A percentile compares a stretch with the other conserved stretches of the same genome.
These are phyloP conservation scores for Galerina marginata DNA, from an alignment of 768 basidiomycete species.

Conservation along the genomic window DNA sequence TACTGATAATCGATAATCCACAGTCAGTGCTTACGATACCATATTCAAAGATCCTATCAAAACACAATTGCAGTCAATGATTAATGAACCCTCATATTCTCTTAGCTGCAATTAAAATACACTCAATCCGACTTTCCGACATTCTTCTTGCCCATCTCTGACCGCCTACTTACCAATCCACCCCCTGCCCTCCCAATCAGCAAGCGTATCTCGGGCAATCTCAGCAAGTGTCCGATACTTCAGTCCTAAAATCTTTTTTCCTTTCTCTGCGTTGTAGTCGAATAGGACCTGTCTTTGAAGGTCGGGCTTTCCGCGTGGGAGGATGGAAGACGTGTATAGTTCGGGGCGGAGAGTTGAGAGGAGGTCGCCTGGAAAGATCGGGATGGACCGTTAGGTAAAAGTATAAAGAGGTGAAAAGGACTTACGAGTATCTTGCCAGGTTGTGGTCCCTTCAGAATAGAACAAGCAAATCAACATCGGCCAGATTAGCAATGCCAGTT, in stretches of 20 bases:
- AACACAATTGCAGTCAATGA: too few relatives aligned
- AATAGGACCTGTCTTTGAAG: not conserved
- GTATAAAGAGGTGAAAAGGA: not conserved
- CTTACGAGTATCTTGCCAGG: not conserved
- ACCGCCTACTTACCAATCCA: not conserved
- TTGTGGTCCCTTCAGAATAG: not conserved
- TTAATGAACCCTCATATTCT: too few relatives aligned
- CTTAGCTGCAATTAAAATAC: too few relatives aligned
- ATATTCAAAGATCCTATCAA: too few relatives aligned
- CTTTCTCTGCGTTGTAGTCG: not conserved
- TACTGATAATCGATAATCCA: too few relatives aligned
- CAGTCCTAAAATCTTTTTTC: not conserved
- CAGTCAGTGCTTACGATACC: too few relatives aligned
- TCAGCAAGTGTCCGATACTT: not conserved
- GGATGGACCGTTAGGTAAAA: not conserved
- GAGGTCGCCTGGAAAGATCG: not conserved
- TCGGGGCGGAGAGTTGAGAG: constrained; percentile 3
- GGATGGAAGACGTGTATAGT: not conserved
- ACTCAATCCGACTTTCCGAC: too few relatives aligned
- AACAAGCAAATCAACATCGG: not conserved
- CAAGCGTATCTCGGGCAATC: not conserved
- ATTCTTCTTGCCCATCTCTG: too few relatives aligned
- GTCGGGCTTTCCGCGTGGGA: constrained; percentile 9
- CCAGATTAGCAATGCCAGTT: too few relatives aligned
- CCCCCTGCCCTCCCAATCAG: constrained; percentile 6